Evolutionary conservation across 371 early-diverging fungal species (phyloP).

Genomic region (Mortierella sp.): DNA sequence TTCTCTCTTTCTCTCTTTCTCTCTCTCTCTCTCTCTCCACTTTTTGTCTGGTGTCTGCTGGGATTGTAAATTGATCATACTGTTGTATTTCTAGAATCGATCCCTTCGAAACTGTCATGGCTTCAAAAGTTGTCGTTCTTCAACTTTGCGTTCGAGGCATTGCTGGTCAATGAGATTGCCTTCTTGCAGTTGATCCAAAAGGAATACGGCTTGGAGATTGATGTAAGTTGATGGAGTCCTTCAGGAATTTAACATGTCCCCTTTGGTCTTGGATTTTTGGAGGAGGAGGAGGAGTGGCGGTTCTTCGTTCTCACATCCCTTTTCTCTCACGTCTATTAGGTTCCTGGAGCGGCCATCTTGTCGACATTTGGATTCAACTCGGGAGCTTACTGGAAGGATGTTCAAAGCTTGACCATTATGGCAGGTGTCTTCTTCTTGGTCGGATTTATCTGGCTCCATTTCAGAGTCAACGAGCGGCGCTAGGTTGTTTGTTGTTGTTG

Average conservation of each 20-base stretch:
- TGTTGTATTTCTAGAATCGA: constrained; percentile 67
- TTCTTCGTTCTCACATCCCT: neutral
- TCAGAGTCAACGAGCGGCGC: constrained; percentile 85
- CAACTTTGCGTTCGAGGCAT: constrained; percentile 89
- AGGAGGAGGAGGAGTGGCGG: no score
- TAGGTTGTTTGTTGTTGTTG: constrained; percentile 46
- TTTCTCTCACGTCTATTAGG: constrained; percentile 37
- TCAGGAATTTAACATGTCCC: no score
- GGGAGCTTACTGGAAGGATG: constrained; percentile 86
- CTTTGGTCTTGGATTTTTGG: no score
- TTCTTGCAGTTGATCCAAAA: constrained; percentile 82
- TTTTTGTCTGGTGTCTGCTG: no score
- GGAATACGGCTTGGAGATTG: constrained; percentile 83
- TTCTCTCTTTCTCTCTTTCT: constrained; percentile 7
- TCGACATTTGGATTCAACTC: constrained; percentile 92
- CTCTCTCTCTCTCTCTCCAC: neutral
- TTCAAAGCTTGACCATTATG: constrained; percentile 71
- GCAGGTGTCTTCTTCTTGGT: constrained; percentile 71
- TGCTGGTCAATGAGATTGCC: constrained; percentile 87
- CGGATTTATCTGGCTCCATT: constrained; percentile 83
- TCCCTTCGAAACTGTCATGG: constrained; percentile 81
- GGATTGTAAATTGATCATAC: no score
- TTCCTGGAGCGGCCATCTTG: constrained; percentile 87
- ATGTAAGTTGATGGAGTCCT: constrained; percentile 57
- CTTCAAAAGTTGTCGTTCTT: constrained; percentile 87